Evolutionary conservation across 2,329 filamentous ascomycete genomes (phyloP).

Genomic region (Leptographium galeiforme): DNA sequence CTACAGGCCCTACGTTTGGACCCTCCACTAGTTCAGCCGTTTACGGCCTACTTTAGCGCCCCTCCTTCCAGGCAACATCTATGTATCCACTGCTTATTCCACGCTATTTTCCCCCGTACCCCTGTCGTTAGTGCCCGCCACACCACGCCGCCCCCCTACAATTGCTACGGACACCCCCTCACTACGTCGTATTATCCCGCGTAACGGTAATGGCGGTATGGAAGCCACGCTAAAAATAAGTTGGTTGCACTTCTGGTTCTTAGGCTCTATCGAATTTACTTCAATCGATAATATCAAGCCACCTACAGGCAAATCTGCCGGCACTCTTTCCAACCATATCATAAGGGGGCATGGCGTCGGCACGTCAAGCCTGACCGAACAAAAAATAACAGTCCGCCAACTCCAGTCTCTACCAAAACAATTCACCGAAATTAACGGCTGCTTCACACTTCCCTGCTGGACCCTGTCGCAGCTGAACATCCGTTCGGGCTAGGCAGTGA

Average conservation of each 20-base stretch:
- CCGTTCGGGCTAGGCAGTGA: no score
- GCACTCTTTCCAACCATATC: not conserved
- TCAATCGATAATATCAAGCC: not conserved
- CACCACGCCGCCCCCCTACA: not conserved
- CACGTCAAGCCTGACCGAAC: no score
- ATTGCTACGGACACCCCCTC: not conserved
- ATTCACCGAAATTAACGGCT: no score
- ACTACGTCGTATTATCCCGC: not conserved
- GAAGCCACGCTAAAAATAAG: not conserved
- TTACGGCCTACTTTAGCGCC: not conserved
- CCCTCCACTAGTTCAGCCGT: not conserved
- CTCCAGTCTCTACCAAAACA: no score
- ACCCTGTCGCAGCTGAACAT: no score
- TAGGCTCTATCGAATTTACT: not conserved
- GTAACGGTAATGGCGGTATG: not conserved
- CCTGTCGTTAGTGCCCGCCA: not conserved
- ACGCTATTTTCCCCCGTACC: not conserved
- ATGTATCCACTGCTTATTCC: not conserved
- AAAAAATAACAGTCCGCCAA: no score
- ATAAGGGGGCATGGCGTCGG: not conserved
- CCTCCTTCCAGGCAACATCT: not conserved
- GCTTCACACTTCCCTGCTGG: no score
- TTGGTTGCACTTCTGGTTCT: not conserved
- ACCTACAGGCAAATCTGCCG: not conserved
- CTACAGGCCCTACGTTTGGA: not conserved